Base-by-base conservation (phyloP, 306 rosid genomes). In the Coriaria nepalensis region DNA sequence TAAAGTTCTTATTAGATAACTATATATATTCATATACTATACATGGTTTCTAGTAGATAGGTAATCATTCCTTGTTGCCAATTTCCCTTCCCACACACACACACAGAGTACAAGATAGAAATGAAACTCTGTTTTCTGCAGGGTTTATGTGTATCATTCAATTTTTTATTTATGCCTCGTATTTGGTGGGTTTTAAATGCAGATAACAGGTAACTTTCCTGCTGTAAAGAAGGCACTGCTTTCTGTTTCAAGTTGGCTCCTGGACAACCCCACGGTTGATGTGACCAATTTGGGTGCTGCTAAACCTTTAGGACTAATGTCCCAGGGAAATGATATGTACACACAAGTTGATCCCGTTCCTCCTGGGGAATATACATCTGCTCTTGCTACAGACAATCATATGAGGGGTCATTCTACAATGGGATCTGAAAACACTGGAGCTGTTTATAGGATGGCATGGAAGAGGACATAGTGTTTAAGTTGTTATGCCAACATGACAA, bases 381-480 rank as follows among this genome's bases (percentile, higher is more conserved):
- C 71, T 57, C 65, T 68, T 66, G 68, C 66, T 50, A 60, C 60
- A 45, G 87, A 76, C 57, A 68, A 68, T 68, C 74, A 73, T 61
- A 59, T 78, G 6, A 67, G 87, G 60, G 73, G 77, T 58, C 78
- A 70, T 68, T 73, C 70, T 61, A 62, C 74, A 55, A 64, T 68
- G 5, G 82, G 87, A 57, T 72, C 78, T 45, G 85, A 79, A 49
- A 60, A 63, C 45, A 45, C 54, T 50, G 80, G 78, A 37, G 58
- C 72, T 46, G 59, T 72, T 55, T 85, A 74, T 45, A 77, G 79
- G 50, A 67, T 66, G 74, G 68, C 59, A 48, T 72, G 53, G 96
- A 82, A 77, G 90, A 86, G 52, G 96, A 86, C 44, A 71, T 86
- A 60, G 81, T 82, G 64, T 86, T 79, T 60, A 86, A 78, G 75